phyloP scores from a whole-genome alignment of 2,329 filamentous ascomycete genomes.

The Diplodia corticola region DNA sequence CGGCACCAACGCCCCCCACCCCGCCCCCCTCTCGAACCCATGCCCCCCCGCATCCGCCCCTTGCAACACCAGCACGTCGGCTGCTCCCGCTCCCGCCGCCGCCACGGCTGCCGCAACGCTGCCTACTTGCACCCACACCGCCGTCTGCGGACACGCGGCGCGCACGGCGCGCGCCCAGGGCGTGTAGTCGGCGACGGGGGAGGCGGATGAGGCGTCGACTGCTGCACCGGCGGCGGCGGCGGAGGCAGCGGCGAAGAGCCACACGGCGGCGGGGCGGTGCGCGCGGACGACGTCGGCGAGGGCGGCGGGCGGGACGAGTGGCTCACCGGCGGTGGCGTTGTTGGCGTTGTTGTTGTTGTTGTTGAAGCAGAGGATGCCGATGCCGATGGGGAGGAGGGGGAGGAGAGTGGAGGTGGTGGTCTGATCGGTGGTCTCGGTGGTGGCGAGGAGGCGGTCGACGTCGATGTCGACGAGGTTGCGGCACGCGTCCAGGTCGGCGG shows the following conservation, averaged over 20 bases:
- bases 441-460: neutral
- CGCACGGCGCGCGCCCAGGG: neutral
- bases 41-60: conserved; percentile 52
- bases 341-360: no score
- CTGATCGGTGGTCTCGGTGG: neutral
- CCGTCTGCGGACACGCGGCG: conserved; percentile 29
- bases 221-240: no score
- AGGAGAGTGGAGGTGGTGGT: neutral
- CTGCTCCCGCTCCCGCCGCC: no score
- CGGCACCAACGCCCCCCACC: conserved; percentile 58
- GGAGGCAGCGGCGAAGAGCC: no score
- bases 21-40: conserved; percentile 46
- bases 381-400: neutral
- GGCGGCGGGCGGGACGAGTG: neutral
- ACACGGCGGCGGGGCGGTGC: conserved; percentile 56
- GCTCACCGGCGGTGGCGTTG: no score
- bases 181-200: conserved; percentile 36
- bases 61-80: conserved; percentile 64
- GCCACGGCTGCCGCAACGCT: conserved; percentile 48
- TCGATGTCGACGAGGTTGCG: neutral
- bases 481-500: neutral
- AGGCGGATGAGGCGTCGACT: no score
- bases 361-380: neutral
- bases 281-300: neutral
- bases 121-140: conserved; percentile 63